phyloP scores from a whole-genome alignment of 768 basidiomycete species.

The Ramaria sp. region DNA sequence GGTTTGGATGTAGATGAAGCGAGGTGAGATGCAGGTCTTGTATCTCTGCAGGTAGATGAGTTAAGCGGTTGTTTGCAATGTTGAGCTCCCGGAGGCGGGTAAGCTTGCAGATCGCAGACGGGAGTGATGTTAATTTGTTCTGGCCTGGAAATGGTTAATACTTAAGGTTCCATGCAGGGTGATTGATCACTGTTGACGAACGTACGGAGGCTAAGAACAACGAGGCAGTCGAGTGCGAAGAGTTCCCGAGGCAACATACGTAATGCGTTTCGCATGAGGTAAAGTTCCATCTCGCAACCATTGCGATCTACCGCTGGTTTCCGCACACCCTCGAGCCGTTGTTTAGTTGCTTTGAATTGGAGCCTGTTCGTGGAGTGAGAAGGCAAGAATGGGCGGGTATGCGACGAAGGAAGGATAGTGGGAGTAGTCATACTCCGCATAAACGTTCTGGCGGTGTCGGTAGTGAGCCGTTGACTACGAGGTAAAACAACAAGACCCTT shows the following conservation, averaged over 20 bases:
- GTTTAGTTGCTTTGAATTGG: slow-evolving; percentile 2
- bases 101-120: slow-evolving; percentile 50
- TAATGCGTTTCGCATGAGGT: slow-evolving; percentile 45
- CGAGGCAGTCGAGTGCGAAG: slow-evolving; percentile 44
- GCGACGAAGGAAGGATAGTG: slow-evolving; percentile 20
- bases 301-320: slow-evolving; percentile 25
- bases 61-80: slow-evolving; percentile 44
- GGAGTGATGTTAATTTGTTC: slow-evolving; percentile 45
- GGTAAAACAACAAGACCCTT: slow-evolving; percentile 30
- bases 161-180: background rate
- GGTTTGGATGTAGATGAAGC: slow-evolving; percentile 47
- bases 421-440: slow-evolving; percentile 10
- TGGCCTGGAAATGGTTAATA: slow-evolving; percentile 29
- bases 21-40: slow-evolving; percentile 39
- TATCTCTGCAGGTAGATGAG: slow-evolving; percentile 57
- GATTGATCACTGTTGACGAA: slow-evolving; percentile 10
- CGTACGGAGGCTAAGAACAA: slow-evolving; percentile 55
- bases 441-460: slow-evolving; percentile 4
- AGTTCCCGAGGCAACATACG: slow-evolving; percentile 42
- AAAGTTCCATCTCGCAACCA: slow-evolving; percentile 35
- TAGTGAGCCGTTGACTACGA: slow-evolving; percentile 15
- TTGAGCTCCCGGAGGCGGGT: slow-evolving; percentile 48
- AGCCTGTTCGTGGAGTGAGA: slow-evolving; percentile 12
- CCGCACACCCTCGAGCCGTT: slow-evolving; percentile 19
- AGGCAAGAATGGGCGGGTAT: slow-evolving; percentile 8